phyloP scores from a whole-genome alignment of 1,284 basidiomycete genomes.

The Puccinia triticina region DNA sequence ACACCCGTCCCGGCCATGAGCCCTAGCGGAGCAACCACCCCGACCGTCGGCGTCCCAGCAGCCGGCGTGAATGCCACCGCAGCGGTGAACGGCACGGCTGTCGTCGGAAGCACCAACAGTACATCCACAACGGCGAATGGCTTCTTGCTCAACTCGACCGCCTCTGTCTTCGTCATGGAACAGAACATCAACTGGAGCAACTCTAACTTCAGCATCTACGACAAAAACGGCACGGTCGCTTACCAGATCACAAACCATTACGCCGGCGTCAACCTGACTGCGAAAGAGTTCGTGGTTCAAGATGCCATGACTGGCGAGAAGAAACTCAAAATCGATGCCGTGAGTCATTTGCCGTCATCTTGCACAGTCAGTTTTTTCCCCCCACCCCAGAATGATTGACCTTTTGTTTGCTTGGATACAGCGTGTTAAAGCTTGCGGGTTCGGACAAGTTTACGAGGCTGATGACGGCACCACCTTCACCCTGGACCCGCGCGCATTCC shows the following conservation, averaged over 20 bases:
- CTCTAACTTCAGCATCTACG: slow-evolving; percentile 29
- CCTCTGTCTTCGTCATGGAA: slow-evolving; percentile 13
- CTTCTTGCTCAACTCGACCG: neutral
- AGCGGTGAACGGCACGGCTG: neutral
- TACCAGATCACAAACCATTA: slow-evolving; percentile 34
- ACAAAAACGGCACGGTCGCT: slow-evolving; percentile 9
- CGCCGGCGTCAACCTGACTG: neutral
- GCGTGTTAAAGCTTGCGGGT: slow-evolving; percentile 7
- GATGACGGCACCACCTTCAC: slow-evolving; percentile 34
- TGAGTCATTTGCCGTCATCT: neutral
- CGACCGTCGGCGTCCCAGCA: neutral
- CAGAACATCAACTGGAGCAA: slow-evolving; percentile 24
- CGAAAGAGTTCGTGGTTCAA: slow-evolving; percentile 25
- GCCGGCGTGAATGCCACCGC: neutral
- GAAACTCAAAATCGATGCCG: slow-evolving; percentile 36
- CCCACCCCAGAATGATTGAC: neutral
- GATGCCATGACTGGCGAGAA: slow-evolving; percentile 27
- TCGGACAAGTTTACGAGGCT: slow-evolving; percentile 16
- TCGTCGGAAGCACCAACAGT: too few species aligned
- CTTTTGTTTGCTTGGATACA: neutral
- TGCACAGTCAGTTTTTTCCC: too few species aligned
- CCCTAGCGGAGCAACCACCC: neutral
- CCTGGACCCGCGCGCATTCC: slow-evolving; percentile 18
- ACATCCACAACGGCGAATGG: neutral
- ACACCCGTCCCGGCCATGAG: too few species aligned